A percentile compares a stretch with the other conserved stretches of the same genome.
Conservation (phyloP, 768 basidiomycete species). For the Hericium alpestre region DNA sequence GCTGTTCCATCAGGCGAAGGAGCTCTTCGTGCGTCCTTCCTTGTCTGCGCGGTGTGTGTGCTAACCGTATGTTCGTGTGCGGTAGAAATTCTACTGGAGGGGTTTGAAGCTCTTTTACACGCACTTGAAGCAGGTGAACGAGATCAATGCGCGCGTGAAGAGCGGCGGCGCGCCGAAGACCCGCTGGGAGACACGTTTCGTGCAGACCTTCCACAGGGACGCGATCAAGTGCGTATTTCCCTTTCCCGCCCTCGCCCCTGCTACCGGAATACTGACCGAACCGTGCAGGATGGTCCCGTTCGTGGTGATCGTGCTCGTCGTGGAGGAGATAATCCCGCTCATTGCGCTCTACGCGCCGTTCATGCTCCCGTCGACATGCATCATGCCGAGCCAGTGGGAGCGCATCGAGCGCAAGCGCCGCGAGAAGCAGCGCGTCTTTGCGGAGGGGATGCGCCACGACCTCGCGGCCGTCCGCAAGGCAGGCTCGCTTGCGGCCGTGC, state of each 20-base stretch:
- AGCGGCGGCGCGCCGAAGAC: constrained; percentile 54
- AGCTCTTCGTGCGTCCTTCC: constrained; percentile 30
- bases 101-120: constrained; percentile 65
- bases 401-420: constrained; percentile 46
- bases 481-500: constrained; percentile 23
- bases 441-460: constrained; percentile 11
- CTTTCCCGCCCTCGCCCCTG: constrained; percentile 1
- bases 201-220: constrained; percentile 57
- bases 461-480: constrained; percentile 20
- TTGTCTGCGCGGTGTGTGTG: neutral
- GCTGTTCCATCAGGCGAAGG: constrained; percentile 37
- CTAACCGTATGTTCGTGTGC: neutral
- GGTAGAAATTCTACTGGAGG: constrained; percentile 71
- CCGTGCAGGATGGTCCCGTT: constrained; percentile 65
- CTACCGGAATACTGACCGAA: neutral
- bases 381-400: constrained; percentile 70
- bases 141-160: constrained; percentile 45
- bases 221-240: constrained; percentile 46
- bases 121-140: constrained; percentile 43
- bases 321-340: constrained; percentile 77
- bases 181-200: constrained; percentile 59
- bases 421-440: constrained; percentile 27
- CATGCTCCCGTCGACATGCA: constrained; percentile 78
- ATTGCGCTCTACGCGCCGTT: constrained; percentile 78
- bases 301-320: constrained; percentile 55